These are phyloP conservation scores for Puccinia triticina DNA, from an alignment of 1,284 basidiomycete species.

Conservation along the genomic window DNA sequence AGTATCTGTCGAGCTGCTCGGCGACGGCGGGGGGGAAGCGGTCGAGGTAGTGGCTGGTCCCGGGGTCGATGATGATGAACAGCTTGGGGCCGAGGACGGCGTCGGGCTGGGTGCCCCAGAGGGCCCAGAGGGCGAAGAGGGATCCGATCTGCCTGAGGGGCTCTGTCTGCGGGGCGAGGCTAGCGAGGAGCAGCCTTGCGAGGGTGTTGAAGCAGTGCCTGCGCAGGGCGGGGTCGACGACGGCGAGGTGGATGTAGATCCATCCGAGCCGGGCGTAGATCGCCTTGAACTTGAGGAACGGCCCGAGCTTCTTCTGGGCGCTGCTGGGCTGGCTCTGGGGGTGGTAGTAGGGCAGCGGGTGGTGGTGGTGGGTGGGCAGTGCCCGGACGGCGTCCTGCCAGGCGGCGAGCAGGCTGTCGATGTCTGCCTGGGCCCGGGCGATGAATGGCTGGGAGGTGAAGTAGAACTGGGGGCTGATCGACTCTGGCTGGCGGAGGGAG, in stretches of 20 bases:
- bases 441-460: constrained; percentile 46
- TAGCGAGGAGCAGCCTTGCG: constrained; percentile 17
- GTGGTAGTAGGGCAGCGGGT: constrained; percentile 2
- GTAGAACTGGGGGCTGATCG: constrained; percentile 37
- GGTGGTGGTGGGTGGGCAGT: constrained; percentile 11
- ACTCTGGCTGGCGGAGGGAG: constrained; percentile 39
- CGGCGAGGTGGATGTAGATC: constrained; percentile 41
- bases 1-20: neutral
- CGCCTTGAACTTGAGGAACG: constrained; percentile 34
- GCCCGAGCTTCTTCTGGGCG: neutral
- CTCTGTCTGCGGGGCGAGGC: neutral
- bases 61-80: constrained; percentile 15
- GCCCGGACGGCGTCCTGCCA: neutral
- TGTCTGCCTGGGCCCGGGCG: neutral
- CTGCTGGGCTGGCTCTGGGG: neutral
- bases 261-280: constrained; percentile 16
- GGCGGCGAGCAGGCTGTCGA: neutral
- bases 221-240: constrained; percentile 36
- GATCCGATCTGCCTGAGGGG: constrained; percentile 18
- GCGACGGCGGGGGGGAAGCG: neutral
- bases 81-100: constrained; percentile 3
- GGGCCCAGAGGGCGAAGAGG: constrained; percentile 25
- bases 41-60: constrained; percentile 18
- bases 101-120: constrained; percentile 40
- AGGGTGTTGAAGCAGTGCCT: constrained; percentile 36